Base-by-base conservation (phyloP, 2,329 filamentous ascomycete species). In the Fusarium chaquense region DNA sequence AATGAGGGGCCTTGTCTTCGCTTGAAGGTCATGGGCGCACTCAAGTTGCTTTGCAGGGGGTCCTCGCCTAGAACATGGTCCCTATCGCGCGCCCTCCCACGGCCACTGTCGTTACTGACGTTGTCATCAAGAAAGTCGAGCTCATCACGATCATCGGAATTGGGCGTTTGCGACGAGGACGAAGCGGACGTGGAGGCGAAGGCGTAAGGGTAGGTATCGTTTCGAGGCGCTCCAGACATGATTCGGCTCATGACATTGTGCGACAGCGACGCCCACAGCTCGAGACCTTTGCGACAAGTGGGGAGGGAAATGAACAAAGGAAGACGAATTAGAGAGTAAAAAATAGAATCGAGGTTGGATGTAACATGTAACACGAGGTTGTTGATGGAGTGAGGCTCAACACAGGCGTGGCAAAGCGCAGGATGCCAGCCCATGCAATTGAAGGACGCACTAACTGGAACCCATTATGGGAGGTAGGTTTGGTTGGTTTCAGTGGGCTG, bases 11-110 rank as follows among this genome's bases (percentile, higher is more conserved):
- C 90, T 71, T 88, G 85, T 69, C 88, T 90, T 75, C 91, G 89
- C 82, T 93, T 93, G 81, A 93, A 93, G 35, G 90, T 91, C 55
- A 92, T 80, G 30, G 85, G 82, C 49, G 86, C 83, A 57, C 81
- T 79, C 35, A 86, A 75, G 44, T 83, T 81, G 52, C 82, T 79
- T 57, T 83, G 81, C 61, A 90, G 79, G 22, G 89, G 87, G 76
- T 91, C 88, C 49, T 87, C 83, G 44, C 81, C 82, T 55, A 90
- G 81, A 36, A 88, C 68, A 53, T 78, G 76, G 54, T 58, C 54
- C 50, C 54, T 44, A 47, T 45, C 51, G 41, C 52, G 47, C 28
- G 43, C 38, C n/a, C 62, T 66, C n/a, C 62, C 62, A 32, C 62
- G 62, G 38, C 51, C 53, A 22, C 58, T 66, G 30, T 74, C 63